Evolutionary conservation across 352 stramenopile species (phyloP), one percentile per base, ranked within the genome.

Genomic region (Aphanomyces euteiches): DNA sequence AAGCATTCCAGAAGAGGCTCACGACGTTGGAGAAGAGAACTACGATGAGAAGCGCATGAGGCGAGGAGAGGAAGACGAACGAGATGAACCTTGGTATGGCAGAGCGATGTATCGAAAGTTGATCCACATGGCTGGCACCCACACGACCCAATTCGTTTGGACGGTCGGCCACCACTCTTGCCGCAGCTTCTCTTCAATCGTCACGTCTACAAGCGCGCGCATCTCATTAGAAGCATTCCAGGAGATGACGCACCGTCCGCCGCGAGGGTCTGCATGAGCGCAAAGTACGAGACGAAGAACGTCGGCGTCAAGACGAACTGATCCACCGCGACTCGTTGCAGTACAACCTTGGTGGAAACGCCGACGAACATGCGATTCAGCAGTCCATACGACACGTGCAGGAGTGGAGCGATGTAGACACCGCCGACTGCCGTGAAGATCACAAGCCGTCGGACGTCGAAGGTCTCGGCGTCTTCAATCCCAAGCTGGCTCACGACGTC

Each of bases 21-120:
- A 93, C 64, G 56, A 90, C 78, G 73, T 93, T 93, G 69, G 86
- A 77, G 65, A 93, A 93, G 13, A 93, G 82, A 67, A 93, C 86
- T 67, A 90, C 83, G 53, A 92, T 81, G 10, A 77, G 79, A 7
- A 75, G 78, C 3, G n/a, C 13, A n/a, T 53, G 45, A 53, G 13
- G 45, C 13, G n/a, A 58, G 1, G n/a, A 15, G 19, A 40, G 13
- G 54, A 41, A 19, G 28, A n/a, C 0, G 21, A 37, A 41, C 15
- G 13, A 19, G 43, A n/a, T 2, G 54, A 45, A 61, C 54, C 54
- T 39, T 61, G 54, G 54, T 61, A 61, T 37, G 54, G 37, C 7
- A 37, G 54, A 45, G 80, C 81, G 57, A 93, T 83, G 59, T 92
- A 89, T 67, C 83, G 79, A 66, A 93, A 92, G 73, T 93, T 93